Conservation (phyloP, 1,139 yeast genomes). For the Taphrina pruni region DNA sequence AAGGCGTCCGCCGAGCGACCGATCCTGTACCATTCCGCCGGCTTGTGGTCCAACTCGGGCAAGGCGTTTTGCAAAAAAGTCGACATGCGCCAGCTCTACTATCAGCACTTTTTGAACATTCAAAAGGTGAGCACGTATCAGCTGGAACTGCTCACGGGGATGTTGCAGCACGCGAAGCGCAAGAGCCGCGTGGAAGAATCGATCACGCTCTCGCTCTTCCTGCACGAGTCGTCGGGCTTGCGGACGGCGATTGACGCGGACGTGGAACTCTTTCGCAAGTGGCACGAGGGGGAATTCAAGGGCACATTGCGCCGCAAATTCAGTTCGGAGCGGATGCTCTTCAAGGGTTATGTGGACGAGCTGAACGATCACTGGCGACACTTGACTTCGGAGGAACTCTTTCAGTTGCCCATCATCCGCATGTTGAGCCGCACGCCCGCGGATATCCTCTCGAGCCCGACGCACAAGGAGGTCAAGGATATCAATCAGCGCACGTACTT, state of each 20-base stretch:
- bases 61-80: constrained; percentile 22
- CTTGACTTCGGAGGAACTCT: constrained; percentile 26
- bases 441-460: constrained; percentile 14
- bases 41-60: constrained; percentile 19
- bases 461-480: constrained; percentile 17
- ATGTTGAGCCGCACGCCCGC: constrained; percentile 27
- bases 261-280: constrained; percentile 23
- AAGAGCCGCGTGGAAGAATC: constrained; percentile 28
- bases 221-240: constrained; percentile 30
- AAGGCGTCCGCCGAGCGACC: constrained; percentile 13
- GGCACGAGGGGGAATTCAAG: constrained; percentile 30
- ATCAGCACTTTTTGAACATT: constrained; percentile 30
- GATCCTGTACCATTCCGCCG: constrained; percentile 18
- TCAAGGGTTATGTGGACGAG: constrained; percentile 32
- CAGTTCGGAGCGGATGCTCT: constrained; percentile 29
- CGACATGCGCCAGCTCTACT: constrained; percentile 32
- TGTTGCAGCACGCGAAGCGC: constrained; percentile 22
- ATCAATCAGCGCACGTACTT: constrained; percentile 27
- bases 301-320: constrained; percentile 11
- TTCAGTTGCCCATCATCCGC: constrained; percentile 25
- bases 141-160: constrained; percentile 10
- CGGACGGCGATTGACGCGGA: constrained; percentile 22
- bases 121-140: constrained; percentile 27
- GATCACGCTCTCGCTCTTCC: constrained; percentile 22
- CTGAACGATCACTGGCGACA: constrained; percentile 30